phyloP scores from a whole-genome alignment of 1,284 basidiomycete species.

The Malassezia psittaci region DNA sequence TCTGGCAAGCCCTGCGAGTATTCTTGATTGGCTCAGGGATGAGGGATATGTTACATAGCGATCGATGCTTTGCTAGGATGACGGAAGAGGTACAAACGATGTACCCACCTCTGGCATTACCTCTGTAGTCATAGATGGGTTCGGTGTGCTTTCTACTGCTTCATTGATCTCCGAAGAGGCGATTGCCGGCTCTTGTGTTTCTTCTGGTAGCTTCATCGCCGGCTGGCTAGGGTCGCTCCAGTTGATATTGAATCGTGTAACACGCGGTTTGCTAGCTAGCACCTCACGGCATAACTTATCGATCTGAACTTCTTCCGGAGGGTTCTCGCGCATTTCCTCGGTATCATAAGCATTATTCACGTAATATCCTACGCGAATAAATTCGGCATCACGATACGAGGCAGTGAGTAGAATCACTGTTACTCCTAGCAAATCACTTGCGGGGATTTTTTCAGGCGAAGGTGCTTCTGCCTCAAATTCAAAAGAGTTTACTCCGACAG shows the following conservation, averaged over 20 bases:
- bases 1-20: constrained; percentile 50
- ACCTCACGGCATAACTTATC: constrained; percentile 65
- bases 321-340: constrained; percentile 55
- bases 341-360: constrained; percentile 97
- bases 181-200: background rate
- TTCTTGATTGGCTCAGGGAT: constrained; percentile 52
- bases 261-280: constrained; percentile 80
- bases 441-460: constrained; percentile 61
- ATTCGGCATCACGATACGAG: constrained; percentile 80
- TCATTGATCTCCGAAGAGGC: background rate
- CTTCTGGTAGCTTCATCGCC: constrained; percentile 7
- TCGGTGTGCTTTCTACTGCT: constrained; percentile 9
- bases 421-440: constrained; percentile 74
- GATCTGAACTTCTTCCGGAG: constrained; percentile 39
- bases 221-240: constrained; percentile 33
- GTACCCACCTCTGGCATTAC: background rate
- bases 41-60: constrained; percentile 28
- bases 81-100: constrained; percentile 9
- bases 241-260: constrained; percentile 62
- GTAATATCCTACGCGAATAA: constrained; percentile 97
- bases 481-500: constrained; percentile 74
- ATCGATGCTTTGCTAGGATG: background rate
- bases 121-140: constrained; percentile 1
- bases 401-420: constrained; percentile 85
- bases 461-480: constrained; percentile 63